Evolutionary conservation across 352 stramenopile species (phyloP).

Genomic region (Phytopythium ostracodes): DNA sequence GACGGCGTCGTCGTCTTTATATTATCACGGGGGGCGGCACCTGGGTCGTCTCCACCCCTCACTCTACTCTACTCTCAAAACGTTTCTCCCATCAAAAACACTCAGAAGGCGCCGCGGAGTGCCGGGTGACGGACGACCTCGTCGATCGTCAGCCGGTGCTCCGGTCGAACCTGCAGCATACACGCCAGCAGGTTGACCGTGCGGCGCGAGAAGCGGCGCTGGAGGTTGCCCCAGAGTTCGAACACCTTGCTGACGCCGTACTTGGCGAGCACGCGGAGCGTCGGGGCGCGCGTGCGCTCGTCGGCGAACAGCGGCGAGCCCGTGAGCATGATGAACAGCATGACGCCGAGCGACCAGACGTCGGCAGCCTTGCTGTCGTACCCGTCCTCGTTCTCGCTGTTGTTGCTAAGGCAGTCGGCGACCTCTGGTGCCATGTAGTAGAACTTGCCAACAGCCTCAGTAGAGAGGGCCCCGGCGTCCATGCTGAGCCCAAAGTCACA

Average conservation of each 20-base stretch:
- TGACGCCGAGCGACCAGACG: constrained; percentile 53
- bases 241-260: constrained; percentile 54
- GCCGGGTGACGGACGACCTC: constrained; percentile 24
- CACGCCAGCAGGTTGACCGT: constrained; percentile 39
- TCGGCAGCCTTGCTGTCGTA: constrained; percentile 41
- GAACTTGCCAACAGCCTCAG: constrained; percentile 53
- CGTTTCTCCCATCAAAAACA: neutral
- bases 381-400: constrained; percentile 7
- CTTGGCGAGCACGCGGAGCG: constrained; percentile 37
- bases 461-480: constrained; percentile 25
- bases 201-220: constrained; percentile 18
- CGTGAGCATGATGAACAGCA: constrained; percentile 58
- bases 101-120: constrained; percentile 5
- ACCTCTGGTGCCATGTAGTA: constrained; percentile 80
- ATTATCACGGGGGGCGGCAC: neutral
- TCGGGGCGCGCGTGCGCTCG: constrained; percentile 24
- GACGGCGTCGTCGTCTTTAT: neutral
- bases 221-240: constrained; percentile 44
- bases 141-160: constrained; percentile 27
- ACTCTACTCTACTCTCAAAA: neutral
- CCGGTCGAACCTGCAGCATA: constrained; percentile 48
- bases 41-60: neutral
- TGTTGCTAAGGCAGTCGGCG: constrained; percentile 9
- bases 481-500: constrained; percentile 66
- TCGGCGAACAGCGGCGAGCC: constrained; percentile 43